A percentile compares a stretch with the other conserved stretches of the same genome.
Conservation (phyloP, 441 rosid species). For the Melastoma candidum region DNA sequence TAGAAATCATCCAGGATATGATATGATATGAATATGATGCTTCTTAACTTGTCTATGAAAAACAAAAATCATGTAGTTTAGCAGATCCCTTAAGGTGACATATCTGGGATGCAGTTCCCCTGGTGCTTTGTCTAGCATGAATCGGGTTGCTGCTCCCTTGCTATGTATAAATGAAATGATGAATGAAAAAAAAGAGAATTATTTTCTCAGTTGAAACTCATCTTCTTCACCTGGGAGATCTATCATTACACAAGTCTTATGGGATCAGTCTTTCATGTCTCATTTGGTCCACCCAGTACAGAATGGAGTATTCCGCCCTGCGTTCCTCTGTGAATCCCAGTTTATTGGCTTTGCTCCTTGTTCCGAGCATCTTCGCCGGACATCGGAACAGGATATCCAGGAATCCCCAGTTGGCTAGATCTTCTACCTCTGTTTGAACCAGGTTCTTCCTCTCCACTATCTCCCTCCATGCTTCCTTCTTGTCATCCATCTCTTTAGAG, state of each 20-base stretch:
- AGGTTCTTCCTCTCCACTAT: conserved; percentile 48
- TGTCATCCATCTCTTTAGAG: conserved; percentile 38
- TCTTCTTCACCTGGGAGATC: too few relatives aligned
- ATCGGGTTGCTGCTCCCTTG: too few relatives aligned
- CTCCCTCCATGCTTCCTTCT: conserved; percentile 48
- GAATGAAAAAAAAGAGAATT: too few relatives aligned
- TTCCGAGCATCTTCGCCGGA: conserved; percentile 58
- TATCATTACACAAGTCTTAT: background rate
- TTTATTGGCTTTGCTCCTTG: conserved; percentile 45
- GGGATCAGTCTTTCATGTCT: conserved; percentile 53
- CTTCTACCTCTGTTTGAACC: conserved; percentile 41
- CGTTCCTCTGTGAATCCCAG: conserved; percentile 56
- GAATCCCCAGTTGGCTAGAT: conserved; percentile 78
- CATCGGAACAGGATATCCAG: conserved; percentile 56
- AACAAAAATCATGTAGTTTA: too few relatives aligned
- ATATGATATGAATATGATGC: too few relatives aligned
- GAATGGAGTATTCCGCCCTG: conserved; percentile 35
- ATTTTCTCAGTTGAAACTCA: too few relatives aligned
- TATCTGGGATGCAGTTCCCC: too few relatives aligned
- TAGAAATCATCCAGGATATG: too few relatives aligned
- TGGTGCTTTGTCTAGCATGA: too few relatives aligned
- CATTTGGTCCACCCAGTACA: conserved; percentile 63
- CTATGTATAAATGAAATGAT: too few relatives aligned
- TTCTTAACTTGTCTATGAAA: too few relatives aligned
- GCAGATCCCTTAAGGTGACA: too few relatives aligned